phyloP scores from a whole-genome alignment of 2,329 filamentous ascomycete genomes.

The Beauveria sp. region DNA sequence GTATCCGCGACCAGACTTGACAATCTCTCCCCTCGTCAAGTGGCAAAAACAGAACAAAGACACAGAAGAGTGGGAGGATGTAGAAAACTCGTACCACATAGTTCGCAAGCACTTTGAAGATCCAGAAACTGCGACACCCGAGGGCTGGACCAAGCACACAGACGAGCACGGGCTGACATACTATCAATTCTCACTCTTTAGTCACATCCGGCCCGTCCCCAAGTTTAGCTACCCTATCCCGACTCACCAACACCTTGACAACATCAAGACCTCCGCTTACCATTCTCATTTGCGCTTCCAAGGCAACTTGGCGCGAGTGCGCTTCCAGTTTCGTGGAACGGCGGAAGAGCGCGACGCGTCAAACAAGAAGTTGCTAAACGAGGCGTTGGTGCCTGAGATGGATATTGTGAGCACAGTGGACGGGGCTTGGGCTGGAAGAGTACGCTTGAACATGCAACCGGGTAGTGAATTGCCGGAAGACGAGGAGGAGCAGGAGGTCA shows the following conservation, averaged over 20 bases:
- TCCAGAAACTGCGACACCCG: neutral
- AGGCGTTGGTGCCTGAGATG: constrained; percentile 3
- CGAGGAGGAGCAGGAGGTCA: constrained; percentile 4
- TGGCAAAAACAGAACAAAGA: constrained; percentile 10
- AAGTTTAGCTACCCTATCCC: constrained; percentile 10
- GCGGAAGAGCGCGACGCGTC: neutral
- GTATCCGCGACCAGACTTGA: neutral
- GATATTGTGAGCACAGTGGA: neutral
- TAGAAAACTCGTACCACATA: constrained; percentile 10
- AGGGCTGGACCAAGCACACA: constrained; percentile 10
- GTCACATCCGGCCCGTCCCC: neutral
- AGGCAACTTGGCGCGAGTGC: neutral
- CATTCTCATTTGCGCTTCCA: constrained; percentile 6
- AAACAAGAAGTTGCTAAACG: neutral
- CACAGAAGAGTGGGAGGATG: constrained; percentile 5
- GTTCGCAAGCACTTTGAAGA: constrained; percentile 10
- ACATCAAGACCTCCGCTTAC: neutral
- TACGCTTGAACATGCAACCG: constrained; percentile 8
- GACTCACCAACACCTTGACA: neutral
- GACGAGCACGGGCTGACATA: neutral
- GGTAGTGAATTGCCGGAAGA: neutral
- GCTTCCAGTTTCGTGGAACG: constrained; percentile 3
- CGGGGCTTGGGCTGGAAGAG: neutral
- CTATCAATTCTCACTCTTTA: constrained; percentile 6
- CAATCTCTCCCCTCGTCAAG: neutral